A percentile compares a stretch with the other conserved stretches of the same genome.
Evolutionary conservation across 192 early-diverging fungal species (phyloP).

Genomic region (Umbelopsis vinacea): DNA sequence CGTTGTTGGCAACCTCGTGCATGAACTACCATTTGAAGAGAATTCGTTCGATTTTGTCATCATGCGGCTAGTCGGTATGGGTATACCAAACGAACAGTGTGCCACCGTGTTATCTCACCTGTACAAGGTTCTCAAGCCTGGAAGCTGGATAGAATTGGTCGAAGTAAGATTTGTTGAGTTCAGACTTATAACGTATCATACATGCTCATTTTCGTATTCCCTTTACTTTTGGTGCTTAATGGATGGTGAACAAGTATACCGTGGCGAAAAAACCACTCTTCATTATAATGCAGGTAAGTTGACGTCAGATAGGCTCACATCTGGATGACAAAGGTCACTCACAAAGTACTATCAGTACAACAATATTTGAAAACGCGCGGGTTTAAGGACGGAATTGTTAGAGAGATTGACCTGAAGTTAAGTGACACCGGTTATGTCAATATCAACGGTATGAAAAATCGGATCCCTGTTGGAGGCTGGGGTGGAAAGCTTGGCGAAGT

Average conservation of each 20-base stretch:
- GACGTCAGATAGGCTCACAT: not conserved
- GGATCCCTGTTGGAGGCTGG: not conserved
- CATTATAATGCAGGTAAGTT: not conserved
- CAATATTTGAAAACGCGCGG: not conserved
- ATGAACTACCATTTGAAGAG: conserved; percentile 34
- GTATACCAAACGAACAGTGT: conserved; percentile 24
- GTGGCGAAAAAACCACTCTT: not conserved
- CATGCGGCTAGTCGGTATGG: conserved; percentile 26
- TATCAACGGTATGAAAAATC: not conserved
- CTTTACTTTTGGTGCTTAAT: not conserved
- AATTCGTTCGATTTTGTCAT: conserved; percentile 36
- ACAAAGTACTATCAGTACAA: no score
- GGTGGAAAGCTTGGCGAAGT: not conserved
- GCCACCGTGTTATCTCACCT: conserved; percentile 14
- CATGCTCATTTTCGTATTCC: no score
- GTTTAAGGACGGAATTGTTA: not conserved
- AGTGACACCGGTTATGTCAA: not conserved
- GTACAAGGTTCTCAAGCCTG: conserved; percentile 30
- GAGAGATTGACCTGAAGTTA: not conserved
- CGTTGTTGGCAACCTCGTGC: conserved; percentile 28
- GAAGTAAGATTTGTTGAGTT: conserved; percentile 5
- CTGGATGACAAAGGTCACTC: no score
- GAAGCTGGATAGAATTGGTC: conserved; percentile 28
- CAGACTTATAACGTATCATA: no score
- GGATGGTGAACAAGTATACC: not conserved